Conservation (phyloP, 2,329 filamentous ascomycete genomes). For the Fragosphaeria purpurea region DNA sequence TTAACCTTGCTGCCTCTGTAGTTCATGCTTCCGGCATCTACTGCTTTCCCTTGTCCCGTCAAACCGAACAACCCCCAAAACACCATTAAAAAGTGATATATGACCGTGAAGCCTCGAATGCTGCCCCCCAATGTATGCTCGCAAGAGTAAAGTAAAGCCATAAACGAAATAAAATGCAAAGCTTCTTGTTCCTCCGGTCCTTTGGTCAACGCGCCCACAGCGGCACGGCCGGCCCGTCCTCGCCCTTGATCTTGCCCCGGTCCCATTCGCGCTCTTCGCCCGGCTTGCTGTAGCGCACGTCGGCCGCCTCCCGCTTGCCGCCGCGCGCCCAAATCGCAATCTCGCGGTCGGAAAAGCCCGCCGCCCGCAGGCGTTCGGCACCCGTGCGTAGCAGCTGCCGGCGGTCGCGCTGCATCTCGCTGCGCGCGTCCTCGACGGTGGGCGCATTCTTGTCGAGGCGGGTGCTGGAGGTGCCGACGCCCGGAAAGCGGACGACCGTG, state of each 20-base stretch:
- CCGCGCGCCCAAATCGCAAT: constrained; percentile 60
- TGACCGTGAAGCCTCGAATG: no score
- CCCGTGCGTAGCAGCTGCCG: constrained; percentile 67
- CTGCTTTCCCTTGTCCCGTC: no score
- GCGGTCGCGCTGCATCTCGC: constrained; percentile 43
- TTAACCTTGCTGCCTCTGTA: no score
- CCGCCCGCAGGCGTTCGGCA: constrained; percentile 62
- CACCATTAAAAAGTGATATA: no score
- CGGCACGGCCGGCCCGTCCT: constrained; percentile 11
- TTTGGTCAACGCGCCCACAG: constrained; percentile 9
- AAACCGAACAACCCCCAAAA: no score
- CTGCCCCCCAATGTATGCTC: no score
- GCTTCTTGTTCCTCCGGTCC: no score
- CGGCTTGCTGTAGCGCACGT: constrained; percentile 61
- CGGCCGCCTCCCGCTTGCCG: constrained; percentile 49
- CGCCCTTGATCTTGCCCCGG: constrained; percentile 33
- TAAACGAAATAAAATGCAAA: no score
- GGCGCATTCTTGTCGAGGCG: no score
- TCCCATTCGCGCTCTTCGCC: constrained; percentile 58
- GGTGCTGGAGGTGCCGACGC: neutral
- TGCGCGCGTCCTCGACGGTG: constrained; percentile 6
- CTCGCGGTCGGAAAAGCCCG: constrained; percentile 68
- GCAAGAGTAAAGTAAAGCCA: no score
- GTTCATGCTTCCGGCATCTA: no score
- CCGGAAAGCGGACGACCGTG: no score